Percentiles rank a stretch among this genome's conserved stretches.
Evolutionary conservation across 1,139 yeast genomes (phyloP).

Genomic region (Blastobotrys raffinosifermentans): DNA sequence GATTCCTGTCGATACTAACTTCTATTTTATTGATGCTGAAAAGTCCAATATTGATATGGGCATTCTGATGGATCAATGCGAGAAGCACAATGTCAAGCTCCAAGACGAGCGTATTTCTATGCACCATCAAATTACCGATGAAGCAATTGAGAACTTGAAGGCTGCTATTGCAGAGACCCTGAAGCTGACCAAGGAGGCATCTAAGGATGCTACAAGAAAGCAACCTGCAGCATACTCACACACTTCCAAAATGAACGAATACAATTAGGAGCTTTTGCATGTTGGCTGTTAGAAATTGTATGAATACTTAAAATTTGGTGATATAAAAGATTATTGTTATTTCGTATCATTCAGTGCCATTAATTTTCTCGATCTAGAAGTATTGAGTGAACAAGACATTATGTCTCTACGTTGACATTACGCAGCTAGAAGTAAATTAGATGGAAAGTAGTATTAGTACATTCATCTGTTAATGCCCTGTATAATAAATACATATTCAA

Average conservation of each 20-base stretch:
- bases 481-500: too few species aligned
- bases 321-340: too few species aligned
- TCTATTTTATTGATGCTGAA: conserved; percentile 69
- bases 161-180: conserved; percentile 53
- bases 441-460: too few species aligned
- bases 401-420: too few species aligned
- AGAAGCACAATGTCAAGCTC: conserved; percentile 56
- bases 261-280: conserved; percentile 11
- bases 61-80: conserved; percentile 49
- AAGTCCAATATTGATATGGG: conserved; percentile 55
- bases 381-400: too few species aligned
- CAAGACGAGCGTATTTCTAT: conserved; percentile 73
- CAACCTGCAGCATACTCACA: neutral
- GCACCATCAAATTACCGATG: conserved; percentile 71
- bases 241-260: neutral
- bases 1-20: conserved; percentile 80
- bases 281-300: too few species aligned
- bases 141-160: conserved; percentile 62
- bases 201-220: neutral
- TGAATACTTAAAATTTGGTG: too few species aligned
- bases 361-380: too few species aligned
- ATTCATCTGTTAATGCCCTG: too few species aligned
- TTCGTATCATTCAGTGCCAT: too few species aligned
- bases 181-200: conserved; percentile 12
- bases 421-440: too few species aligned